Evolutionary conservation across 371 early-diverging fungal genomes (phyloP).

Genomic region (Mucor piriformis): DNA sequence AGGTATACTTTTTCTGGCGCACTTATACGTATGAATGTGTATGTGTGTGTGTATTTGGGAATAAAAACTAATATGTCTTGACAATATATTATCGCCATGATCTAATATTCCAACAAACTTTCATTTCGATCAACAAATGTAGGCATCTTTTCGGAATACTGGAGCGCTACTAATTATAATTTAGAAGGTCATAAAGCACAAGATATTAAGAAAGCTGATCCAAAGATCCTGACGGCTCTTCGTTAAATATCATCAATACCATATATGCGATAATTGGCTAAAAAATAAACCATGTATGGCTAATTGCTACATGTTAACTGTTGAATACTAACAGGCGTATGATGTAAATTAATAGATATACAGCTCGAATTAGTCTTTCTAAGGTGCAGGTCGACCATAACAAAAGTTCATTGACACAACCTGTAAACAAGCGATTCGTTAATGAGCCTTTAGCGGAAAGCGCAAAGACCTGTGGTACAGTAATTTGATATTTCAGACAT

Average conservation of each 20-base stretch:
- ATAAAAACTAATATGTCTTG: not conserved
- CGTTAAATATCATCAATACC: conserved; percentile 89
- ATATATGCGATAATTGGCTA: conserved; percentile 60
- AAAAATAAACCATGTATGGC: conserved; percentile 84
- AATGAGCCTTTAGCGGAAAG: conserved; percentile 93
- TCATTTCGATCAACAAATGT: conserved; percentile 90
- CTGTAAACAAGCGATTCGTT: conserved; percentile 82
- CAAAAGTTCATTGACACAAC: conserved; percentile 90
- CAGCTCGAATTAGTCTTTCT: conserved; percentile 85
- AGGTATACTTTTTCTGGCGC: too few relatives aligned
- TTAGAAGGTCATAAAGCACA: conserved; percentile 79
- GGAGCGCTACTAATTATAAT: conserved; percentile 82
- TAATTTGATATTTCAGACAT: too few relatives aligned
- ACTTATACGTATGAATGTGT: not conserved
- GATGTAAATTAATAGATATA: conserved; percentile 93
- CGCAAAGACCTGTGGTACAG: conserved; percentile 96
- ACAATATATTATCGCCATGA: not conserved
- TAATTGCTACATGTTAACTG: conserved; percentile 79
- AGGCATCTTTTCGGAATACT: conserved; percentile 86
- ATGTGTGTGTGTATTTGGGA: not conserved
- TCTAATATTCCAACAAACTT: conserved; percentile 58
- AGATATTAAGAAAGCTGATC: conserved; percentile 80
- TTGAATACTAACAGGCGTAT: conserved; percentile 87
- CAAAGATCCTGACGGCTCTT: conserved; percentile 82
- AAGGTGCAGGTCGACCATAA: conserved; percentile 68